phyloP scores from a whole-genome alignment of 768 basidiomycete species.

The Pisolithus albus region DNA sequence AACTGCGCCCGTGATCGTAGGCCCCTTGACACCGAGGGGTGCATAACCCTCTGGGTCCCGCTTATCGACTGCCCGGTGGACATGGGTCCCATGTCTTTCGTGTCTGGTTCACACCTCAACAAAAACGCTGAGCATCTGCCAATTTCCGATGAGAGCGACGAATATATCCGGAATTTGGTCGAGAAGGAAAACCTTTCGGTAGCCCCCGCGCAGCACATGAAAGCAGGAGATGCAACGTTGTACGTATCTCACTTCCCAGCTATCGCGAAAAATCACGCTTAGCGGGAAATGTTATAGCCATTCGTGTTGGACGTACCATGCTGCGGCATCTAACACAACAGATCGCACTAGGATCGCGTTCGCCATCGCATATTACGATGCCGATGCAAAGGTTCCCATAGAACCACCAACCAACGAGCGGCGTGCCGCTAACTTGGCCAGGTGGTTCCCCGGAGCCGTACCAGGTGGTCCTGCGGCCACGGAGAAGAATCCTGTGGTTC shows the following conservation, averaged over 20 bases:
- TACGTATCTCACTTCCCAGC: neutral
- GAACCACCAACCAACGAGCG: neutral
- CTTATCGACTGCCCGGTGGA: conserved; percentile 4
- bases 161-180: neutral
- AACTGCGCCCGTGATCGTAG: neutral
- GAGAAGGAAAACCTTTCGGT: conserved; percentile 1
- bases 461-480: conserved; percentile 1
- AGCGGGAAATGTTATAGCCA: neutral
- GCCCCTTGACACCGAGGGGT: conserved; percentile 4
- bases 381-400: conserved; percentile 1
- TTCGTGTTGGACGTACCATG: conserved; percentile 6
- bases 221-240: neutral
- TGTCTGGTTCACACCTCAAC: conserved; percentile 1
- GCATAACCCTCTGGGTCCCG: conserved; percentile 3
- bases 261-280: neutral
- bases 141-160: conserved; percentile 2
- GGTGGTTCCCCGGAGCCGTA: conserved; percentile 4
- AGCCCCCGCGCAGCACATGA: conserved; percentile 2
- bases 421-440: conserved; percentile 4
- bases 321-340: conserved; percentile 1
- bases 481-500: conserved; percentile 1
- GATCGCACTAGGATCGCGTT: neutral
- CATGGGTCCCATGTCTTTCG: conserved; percentile 6
- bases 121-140: conserved; percentile 1
- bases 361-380: conserved; percentile 1